A percentile compares a stretch with the other conserved stretches of the same genome.
Evolutionary conservation across 2,329 filamentous ascomycete genomes (phyloP).

Genomic region (Trichothecium sympodiale): DNA sequence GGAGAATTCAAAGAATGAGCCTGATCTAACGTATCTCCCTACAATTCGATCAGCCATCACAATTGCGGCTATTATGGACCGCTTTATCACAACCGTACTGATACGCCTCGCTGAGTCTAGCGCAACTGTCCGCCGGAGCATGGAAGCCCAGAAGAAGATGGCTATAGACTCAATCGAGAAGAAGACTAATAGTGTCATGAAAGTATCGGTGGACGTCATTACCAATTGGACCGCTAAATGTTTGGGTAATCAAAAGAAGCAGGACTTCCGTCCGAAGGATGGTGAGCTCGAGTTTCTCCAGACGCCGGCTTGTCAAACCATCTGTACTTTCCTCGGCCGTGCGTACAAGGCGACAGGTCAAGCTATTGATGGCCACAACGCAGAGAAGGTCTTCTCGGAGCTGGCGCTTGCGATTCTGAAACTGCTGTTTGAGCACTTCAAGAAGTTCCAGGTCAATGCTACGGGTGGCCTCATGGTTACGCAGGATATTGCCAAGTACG

Average conservation of each 20-base stretch:
- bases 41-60: constrained; percentile 72
- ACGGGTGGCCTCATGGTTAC: constrained; percentile 91
- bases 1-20: constrained; percentile 72
- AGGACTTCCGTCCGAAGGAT: constrained; percentile 82
- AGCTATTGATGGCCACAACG: constrained; percentile 73
- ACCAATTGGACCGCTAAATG: constrained; percentile 66
- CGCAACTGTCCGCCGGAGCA: constrained; percentile 78
- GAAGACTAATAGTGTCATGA: constrained; percentile 58
- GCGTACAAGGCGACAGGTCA: constrained; percentile 51
- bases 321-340: constrained; percentile 68
- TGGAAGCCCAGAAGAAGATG: constrained; percentile 70
- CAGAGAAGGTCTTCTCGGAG: constrained; percentile 73
- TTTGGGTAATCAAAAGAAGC: constrained; percentile 70
- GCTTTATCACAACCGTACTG: constrained; percentile 81
- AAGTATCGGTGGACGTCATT: constrained; percentile 51
- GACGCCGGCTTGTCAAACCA: constrained; percentile 72
- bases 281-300: constrained; percentile 70
- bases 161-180: constrained; percentile 72
- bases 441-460: constrained; percentile 85
- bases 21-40: constrained; percentile 75
- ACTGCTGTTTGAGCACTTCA: constrained; percentile 84
- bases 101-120: constrained; percentile 83
- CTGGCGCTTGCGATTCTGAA: constrained; percentile 68
- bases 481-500: constrained; percentile 92
- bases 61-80: constrained; percentile 86